Base-by-base conservation (phyloP, 1,284 basidiomycete genomes). In the Ustilago curta region DNA sequence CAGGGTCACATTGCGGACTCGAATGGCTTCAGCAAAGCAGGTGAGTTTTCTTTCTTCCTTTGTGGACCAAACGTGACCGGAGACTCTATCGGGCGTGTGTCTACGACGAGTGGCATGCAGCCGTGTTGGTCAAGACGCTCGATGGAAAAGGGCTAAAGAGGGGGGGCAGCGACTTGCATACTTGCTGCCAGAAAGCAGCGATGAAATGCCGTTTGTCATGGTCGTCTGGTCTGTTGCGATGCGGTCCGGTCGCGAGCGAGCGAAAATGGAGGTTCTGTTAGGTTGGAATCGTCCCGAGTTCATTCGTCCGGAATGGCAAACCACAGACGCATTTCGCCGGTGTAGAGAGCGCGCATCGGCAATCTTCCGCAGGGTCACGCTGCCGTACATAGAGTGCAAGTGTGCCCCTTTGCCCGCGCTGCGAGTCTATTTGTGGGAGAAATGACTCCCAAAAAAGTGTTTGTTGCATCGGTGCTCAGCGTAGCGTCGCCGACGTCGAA, bases 1-100 rank as follows among this genome's bases (percentile, higher is more conserved):
- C 63, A 78, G 37, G 63, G 67, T 31, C 77, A 78, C 49, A 51
- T 78, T 40, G 66, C 74, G 40, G 70, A 60, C 5, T 55, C 57
- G 29, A 67, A 66, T 16, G 58, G 61, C 52, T 59, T 70, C 59
- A 67, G 59, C 37, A 62, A 72, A 39, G 63, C 69, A 67, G 76
- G 76, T 78, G 55, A 73, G 76, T 69, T n/a, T 7, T 23, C 6
- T 9, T 25, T 49, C 25, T 32, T 47, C 25, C 32, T 37, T 8
- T 21, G 14, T 37, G 35, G 12, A 37, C 12, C 12, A 5, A 5
- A 37, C 3, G 35, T 37, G 35, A 14, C 35, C 11, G 31, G 35
- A 37, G 35, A 16, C 35, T 37, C 12, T 37, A 37, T 37, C 35
- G 35, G 35, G 3, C 9, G 2, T 37, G 14, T 37, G 35, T 16